Evolutionary conservation across 805 yeast genomes (phyloP), one percentile per base, ranked within the genome.

Genomic region (Lipomyces yamanashiensis): DNA sequence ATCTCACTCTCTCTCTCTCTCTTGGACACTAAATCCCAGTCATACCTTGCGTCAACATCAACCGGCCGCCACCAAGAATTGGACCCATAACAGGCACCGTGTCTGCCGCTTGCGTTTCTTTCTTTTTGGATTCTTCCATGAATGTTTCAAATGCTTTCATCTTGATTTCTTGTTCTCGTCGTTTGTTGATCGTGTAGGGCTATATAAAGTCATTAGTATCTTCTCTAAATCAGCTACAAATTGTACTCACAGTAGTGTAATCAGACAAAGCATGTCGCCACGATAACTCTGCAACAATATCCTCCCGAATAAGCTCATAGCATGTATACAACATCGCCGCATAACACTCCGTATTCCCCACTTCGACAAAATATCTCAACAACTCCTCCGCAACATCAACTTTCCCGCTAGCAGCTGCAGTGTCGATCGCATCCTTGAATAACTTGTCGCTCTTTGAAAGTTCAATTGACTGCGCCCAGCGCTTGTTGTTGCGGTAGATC

Each of bases 281-380:
- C 40, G 96, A 83, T 69, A 92, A 79, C 77, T 95, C 99, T 70
- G 88, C 78, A 21, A 93, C 97, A 72, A 87, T 87, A 73, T 95
- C 99, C 69, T 85, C 86, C 58, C 85, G 85, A 69, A 95, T 81
- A 73, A 87, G 80, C 58, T 88, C 89, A 76, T 95, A 95, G 73
- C 96, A 90, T 6, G 90, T 80, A 79, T 88, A 95, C 73, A 95
- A 82, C 66, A 92, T 84, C 6, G 97, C 98, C 72, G 92, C 88
- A 74, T 91, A 89, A 72, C 97, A 90, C 80, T 95, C 99, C 77
- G 88, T 91, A 80, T 95, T 95, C 71, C 97, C 98, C 45, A 96
- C 90, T 72, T 93, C 98, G 64, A 95, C 98, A 76, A 95, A 95
- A 80, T 93, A 95, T 59, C 88, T 84, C 75, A 95, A 80, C 68